These are phyloP conservation scores for Thalia dealbata DNA, from an alignment of 176 grass and related monocot species.

Conservation along the genomic window DNA sequence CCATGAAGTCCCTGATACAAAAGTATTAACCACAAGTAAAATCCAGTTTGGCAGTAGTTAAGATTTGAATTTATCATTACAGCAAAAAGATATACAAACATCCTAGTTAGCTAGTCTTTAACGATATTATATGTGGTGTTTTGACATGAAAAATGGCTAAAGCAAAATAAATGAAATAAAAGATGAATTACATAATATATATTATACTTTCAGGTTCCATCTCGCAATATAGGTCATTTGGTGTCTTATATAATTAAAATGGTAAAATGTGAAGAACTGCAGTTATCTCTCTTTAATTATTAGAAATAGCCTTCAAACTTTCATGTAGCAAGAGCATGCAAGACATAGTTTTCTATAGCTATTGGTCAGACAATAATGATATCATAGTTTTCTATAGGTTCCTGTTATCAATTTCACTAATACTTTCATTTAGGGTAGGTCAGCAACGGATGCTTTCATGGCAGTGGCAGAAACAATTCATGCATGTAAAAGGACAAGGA, in stretches of 20 bases:
- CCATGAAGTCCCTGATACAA: conserved; percentile 67
- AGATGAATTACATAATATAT: background rate
- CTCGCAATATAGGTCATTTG: background rate
- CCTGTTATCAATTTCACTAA: no score
- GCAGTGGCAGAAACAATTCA: no score
- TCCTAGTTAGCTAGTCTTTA: background rate
- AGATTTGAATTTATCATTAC: background rate
- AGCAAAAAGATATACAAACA: background rate
- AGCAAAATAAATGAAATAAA: background rate
- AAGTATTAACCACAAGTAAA: conserved; percentile 21
- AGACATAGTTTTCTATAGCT: background rate
- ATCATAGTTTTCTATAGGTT: no score
- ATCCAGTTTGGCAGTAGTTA: conserved; percentile 3
- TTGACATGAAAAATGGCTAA: background rate
- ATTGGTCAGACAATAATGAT: background rate
- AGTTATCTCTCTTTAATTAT: background rate
- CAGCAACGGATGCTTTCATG: no score
- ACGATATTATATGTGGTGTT: background rate
- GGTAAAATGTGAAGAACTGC: background rate
- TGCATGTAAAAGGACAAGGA: no score
- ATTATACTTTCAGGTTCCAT: background rate
- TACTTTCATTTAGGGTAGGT: no score
- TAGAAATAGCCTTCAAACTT: background rate
- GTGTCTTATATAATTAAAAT: background rate
- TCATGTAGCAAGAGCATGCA: background rate